These are phyloP conservation scores for Aspergillus pseudonomiae DNA, from an alignment of 2,329 filamentous ascomycete genomes.

Conservation along the genomic window DNA sequence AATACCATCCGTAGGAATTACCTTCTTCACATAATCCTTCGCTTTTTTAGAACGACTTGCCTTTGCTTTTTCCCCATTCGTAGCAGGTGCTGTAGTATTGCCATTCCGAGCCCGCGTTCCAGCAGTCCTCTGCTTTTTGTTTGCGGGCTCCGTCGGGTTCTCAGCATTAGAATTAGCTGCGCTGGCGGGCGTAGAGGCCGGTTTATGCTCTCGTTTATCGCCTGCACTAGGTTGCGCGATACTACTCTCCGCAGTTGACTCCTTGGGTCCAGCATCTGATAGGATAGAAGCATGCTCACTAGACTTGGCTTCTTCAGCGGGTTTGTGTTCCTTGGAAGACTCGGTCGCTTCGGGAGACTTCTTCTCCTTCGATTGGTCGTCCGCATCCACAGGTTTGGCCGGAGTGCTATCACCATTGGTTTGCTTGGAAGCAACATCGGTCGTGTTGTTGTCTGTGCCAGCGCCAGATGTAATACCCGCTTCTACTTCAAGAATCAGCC, in stretches of 20 bases:
- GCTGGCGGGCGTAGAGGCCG: slow-evolving; percentile 9
- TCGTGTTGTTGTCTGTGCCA: slow-evolving; percentile 8
- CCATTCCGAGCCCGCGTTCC: slow-evolving; percentile 19
- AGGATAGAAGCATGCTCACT: slow-evolving; percentile 10
- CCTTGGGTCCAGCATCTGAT: not conserved
- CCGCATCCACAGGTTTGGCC: slow-evolving; percentile 6
- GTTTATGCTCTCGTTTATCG: slow-evolving; percentile 30
- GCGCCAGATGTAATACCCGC: slow-evolving; percentile 10
- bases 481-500: slow-evolving; percentile 11
- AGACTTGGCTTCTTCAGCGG: slow-evolving; percentile 13
- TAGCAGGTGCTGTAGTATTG: not conserved
- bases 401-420: slow-evolving; percentile 11
- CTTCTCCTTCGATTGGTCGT: slow-evolving; percentile 11
- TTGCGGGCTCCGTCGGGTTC: slow-evolving; percentile 25
- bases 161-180: slow-evolving; percentile 16
- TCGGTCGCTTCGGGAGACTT: slow-evolving; percentile 15
- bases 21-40: slow-evolving; percentile 31
- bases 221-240: slow-evolving; percentile 18
- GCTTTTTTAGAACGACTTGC: slow-evolving; percentile 35
- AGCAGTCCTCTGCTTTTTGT: slow-evolving; percentile 41
- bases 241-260: slow-evolving; percentile 14
- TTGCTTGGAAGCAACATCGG: slow-evolving; percentile 7
- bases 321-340: slow-evolving; percentile 13
- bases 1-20: slow-evolving; percentile 35
- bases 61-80: slow-evolving; percentile 35